These are phyloP conservation scores for Coelastrella sp. DNA, from an alignment of 139 green algal species.

Conservation along the genomic window DNA sequence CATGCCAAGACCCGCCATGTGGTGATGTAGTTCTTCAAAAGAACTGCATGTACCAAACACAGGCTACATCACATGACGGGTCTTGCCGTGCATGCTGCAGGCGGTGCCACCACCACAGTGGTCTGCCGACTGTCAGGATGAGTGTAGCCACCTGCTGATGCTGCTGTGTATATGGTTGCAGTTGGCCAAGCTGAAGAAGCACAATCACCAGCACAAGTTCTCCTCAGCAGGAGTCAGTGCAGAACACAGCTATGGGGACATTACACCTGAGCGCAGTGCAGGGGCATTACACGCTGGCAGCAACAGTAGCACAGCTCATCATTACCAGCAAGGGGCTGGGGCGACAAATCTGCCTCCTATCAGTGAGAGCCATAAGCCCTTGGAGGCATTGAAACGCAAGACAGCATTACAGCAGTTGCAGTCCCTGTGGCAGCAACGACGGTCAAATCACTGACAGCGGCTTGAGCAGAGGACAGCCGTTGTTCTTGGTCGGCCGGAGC, in stretches of 20 bases:
- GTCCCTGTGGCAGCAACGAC: neutral
- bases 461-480: neutral
- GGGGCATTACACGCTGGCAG: neutral
- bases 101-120: no score
- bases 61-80: no score
- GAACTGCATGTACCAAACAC: no score
- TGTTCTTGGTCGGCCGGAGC: no score
- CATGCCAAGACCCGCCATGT: no score
- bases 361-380: neutral
- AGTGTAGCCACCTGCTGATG: neutral
- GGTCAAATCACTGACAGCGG: neutral
- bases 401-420: neutral
- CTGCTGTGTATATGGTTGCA: neutral
- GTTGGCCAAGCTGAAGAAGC: conserved; percentile 21
- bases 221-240: conserved; percentile 18
- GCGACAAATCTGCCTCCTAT: neutral
- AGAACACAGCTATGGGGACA: conserved; percentile 14
- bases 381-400: neutral
- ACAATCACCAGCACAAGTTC: neutral
- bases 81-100: no score
- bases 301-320: neutral
- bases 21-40: no score
- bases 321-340: neutral
- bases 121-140: no score
- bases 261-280: neutral